Conservation (phyloP, 345 rosid genomes). For the sweet orange (Citrus sinensis) region DNA sequence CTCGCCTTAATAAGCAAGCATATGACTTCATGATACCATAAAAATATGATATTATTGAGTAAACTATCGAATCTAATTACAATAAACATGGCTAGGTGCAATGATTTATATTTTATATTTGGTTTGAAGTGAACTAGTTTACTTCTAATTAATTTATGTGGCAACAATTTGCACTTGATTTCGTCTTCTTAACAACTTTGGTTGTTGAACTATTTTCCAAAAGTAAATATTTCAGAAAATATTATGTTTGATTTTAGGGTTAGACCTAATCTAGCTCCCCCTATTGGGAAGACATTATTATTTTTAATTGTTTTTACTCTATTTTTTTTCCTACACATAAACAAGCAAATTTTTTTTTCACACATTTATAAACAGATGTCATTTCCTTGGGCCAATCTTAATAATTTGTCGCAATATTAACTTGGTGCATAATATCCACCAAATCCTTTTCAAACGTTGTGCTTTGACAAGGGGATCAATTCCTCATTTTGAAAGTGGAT, state of each 20-base stretch:
- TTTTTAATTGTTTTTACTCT: not conserved
- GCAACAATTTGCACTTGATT: not conserved
- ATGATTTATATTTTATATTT: not conserved
- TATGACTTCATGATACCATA: constrained; percentile 1
- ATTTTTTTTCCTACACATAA: not conserved
- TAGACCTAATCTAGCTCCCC: not conserved
- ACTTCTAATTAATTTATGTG: constrained; percentile 5
- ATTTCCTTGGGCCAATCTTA: not conserved
- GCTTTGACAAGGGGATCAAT: no score
- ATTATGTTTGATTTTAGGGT: not conserved
- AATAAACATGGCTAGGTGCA: not conserved
- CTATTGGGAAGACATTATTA: no score
- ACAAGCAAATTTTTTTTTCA: no score
- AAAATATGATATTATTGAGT: not conserved
- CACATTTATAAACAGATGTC: not conserved
- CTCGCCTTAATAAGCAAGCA: not conserved
- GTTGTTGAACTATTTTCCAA: not conserved
- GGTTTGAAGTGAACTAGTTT: not conserved
- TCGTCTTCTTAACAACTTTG: not conserved
- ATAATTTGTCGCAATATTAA: not conserved
- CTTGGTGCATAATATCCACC: not conserved
- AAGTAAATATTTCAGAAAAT: no score
- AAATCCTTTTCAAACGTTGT: not conserved
- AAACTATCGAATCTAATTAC: not conserved
- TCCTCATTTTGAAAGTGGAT: not conserved